Evolutionary conservation across 257 asterid species (phyloP), one percentile per base, ranked within the genome.

Genomic region (Marsdenia floribunda): DNA sequence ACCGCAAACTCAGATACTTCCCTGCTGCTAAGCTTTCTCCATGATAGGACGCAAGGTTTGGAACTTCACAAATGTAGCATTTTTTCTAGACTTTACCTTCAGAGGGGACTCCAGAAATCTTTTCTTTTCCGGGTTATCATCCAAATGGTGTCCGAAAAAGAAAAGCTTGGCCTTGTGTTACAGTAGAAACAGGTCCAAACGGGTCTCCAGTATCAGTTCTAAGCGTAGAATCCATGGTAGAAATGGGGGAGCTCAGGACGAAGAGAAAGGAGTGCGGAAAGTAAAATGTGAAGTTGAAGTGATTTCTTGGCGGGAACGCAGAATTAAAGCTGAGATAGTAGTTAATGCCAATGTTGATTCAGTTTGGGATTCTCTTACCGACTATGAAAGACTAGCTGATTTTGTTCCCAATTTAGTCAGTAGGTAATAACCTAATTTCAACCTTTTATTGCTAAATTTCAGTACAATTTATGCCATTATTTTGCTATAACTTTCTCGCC

Each of bases 331-430:
- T 73, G 91, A 91, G 83, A 80, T 91, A 4, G 75, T 81, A 9
- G 96, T 91, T 60, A 76, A 90, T 75, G 92, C 97, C 50, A 91
- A 90, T 80, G 89, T 88, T 54, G 79, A 81, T 0, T 86, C 96
- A 47, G 93, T 91, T 37, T 93, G 98, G 98, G 73, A 75, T 81
- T 87, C 96, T 80, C 94, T 93, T 65, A 93, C 97, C 53, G 98
- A 93, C 78, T 93, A 93, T 65, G 98, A 93, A 83, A 86, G 96
- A 83, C 96, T 93, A 44, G 96, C 98, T 50, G 96, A 93, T 90
- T 93, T 91, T 85, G 86, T 93, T 77, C 97, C 98, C 29, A 93
- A 93, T 90, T 96, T 93, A 57, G 93, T 93, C 55, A 83, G 83
- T 84, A 90, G 98, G 98, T 93, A 70, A 61, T 19, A 5, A 18